A percentile compares a stretch with the other conserved stretches of the same genome.
These are phyloP conservation scores for Tylopilus cervinicoccineus DNA, from an alignment of 768 basidiomycete species.

Conservation along the genomic window DNA sequence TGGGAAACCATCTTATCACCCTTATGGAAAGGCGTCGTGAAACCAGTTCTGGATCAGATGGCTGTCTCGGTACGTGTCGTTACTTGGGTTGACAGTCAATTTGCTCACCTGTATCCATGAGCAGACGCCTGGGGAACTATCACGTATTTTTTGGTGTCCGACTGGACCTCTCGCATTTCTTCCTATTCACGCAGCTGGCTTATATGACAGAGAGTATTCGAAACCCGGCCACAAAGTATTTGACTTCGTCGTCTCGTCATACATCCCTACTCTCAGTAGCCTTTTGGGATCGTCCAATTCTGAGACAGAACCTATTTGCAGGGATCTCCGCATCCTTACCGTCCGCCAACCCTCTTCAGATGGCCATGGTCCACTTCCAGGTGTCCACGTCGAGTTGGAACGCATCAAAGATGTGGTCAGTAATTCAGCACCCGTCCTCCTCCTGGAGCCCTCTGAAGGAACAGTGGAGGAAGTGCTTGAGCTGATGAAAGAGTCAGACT, in stretches of 20 bases:
- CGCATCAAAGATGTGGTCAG: conserved; percentile 6
- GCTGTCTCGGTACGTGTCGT: neutral
- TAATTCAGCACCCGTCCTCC: neutral
- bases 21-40: neutral
- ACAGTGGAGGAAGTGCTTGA: conserved; percentile 10
- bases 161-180: no score
- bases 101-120: no score
- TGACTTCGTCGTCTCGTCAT: neutral
- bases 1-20: neutral
- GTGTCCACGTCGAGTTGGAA: conserved; percentile 18
- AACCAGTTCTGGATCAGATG: neutral
- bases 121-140: neutral
- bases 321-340: neutral
- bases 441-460: neutral
- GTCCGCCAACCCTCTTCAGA: conserved; percentile 16
- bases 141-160: no score
- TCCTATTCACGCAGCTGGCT: no score
- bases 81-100: neutral
- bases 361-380: conserved; percentile 6
- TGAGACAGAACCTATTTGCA: no score
- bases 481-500: neutral
- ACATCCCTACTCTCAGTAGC: no score
- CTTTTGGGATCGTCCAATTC: neutral
- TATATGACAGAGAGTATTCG: neutral
- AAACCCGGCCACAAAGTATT: neutral